Evolutionary conservation across 2,329 filamentous ascomycete genomes (phyloP).

Genomic region (Cladophialophora exuberans): DNA sequence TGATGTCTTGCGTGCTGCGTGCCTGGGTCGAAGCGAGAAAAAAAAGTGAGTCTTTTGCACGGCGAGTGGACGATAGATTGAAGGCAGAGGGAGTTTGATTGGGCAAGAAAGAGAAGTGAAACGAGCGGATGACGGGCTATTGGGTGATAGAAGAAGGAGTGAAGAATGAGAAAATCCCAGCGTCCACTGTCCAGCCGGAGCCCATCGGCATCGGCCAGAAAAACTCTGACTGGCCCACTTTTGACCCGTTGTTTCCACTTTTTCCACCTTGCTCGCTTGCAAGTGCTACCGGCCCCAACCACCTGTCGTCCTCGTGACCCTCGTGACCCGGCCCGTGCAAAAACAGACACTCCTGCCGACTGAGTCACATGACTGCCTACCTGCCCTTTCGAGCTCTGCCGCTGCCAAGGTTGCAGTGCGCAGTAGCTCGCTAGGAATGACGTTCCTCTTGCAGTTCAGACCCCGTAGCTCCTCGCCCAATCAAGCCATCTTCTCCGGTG

Average conservation of each 20-base stretch:
- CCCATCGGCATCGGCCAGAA: constrained; percentile 3
- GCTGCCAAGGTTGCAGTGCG: no score
- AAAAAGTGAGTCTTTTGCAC: constrained; percentile 4
- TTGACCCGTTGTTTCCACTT: background rate
- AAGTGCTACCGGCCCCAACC: constrained; percentile 16
- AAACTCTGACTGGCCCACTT: background rate
- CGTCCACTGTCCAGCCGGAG: background rate
- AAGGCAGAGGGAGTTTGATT: constrained; percentile 27
- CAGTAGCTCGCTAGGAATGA: no score
- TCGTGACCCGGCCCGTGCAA: no score
- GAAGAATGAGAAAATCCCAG: constrained; percentile 13
- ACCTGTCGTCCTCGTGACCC: constrained; percentile 18
- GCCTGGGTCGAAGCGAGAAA: constrained; percentile 11
- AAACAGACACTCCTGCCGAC: background rate
- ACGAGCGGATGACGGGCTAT: constrained; percentile 23
- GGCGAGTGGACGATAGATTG: constrained; percentile 19
- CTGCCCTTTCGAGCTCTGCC: background rate
- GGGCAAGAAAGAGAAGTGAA: constrained; percentile 26
- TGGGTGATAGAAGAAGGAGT: constrained; percentile 26
- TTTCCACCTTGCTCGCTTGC: constrained; percentile 14
- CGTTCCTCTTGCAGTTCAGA: no score
- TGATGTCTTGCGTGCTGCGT: constrained; percentile 21
- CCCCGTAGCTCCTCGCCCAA: constrained; percentile 18
- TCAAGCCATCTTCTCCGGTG: constrained; percentile 13
- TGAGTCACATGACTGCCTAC: background rate